Conservation (phyloP, 78 protist genomes). For the Corallochytrium limacisporum region DNA sequence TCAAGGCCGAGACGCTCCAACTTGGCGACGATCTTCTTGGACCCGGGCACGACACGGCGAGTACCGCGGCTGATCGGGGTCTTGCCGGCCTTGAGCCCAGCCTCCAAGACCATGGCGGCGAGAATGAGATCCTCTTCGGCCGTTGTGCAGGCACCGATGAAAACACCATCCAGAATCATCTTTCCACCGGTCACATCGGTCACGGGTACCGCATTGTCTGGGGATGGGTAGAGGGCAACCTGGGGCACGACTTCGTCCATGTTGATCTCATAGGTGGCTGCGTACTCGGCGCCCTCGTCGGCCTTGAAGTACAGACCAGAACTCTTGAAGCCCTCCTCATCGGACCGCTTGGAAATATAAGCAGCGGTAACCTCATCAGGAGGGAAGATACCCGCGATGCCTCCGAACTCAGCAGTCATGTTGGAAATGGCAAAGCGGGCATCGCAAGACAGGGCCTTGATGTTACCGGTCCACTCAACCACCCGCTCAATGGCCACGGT, state of each 20-base stretch:
- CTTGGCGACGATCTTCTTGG: not conserved
- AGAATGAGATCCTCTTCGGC: not conserved
- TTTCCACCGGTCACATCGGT: not conserved
- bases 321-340: not conserved
- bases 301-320: not conserved
- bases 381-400: not conserved
- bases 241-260: not conserved
- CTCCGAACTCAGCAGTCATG: not conserved
- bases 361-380: not conserved
- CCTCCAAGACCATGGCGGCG: not conserved
- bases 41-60: not conserved
- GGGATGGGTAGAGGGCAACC: not conserved
- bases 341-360: not conserved
- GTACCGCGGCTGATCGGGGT: not conserved
- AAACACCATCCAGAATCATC: not conserved
- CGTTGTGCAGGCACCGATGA: not conserved
- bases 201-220: not conserved
- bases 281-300: not conserved
- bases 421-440: constrained; percentile 1
- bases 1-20: not conserved
- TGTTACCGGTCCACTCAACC: not conserved
- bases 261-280: not conserved
- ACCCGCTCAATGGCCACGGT: not conserved
- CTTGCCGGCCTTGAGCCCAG: not conserved
- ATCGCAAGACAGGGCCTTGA: not conserved